These are phyloP conservation scores for Torulaspora delbrueckii DNA, from an alignment of 805 yeast genomes.

Conservation along the genomic window DNA sequence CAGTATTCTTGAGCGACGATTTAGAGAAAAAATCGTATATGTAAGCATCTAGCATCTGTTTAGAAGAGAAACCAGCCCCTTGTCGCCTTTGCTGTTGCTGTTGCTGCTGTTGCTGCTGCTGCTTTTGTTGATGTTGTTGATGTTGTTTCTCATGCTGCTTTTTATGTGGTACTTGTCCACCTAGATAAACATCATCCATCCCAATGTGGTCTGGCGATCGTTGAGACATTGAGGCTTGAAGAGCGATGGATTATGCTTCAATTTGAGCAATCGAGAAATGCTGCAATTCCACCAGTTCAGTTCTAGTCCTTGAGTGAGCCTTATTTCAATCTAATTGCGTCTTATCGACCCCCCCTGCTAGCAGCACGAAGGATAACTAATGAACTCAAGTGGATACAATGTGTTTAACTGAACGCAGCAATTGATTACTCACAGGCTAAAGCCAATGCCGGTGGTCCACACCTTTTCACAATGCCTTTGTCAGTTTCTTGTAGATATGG, in stretches of 20 bases:
- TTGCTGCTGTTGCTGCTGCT: background rate
- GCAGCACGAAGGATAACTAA: background rate
- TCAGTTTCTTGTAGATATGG: background rate
- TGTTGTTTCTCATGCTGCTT: background rate
- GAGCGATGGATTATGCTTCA: background rate
- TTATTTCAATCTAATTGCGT: background rate
- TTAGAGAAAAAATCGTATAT: constrained; percentile 81
- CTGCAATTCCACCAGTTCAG: background rate
- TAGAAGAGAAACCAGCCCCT: constrained; percentile 19
- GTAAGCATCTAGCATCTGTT: constrained; percentile 70
- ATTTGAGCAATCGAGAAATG: background rate
- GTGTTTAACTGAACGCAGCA: background rate
- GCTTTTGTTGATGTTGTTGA: background rate
- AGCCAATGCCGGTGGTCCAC: background rate
- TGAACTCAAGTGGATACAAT: background rate
- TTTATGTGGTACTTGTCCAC: background rate
- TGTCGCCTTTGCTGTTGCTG: background rate
- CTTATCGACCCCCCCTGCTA: background rate
- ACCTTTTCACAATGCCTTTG: background rate
- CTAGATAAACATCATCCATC: background rate
- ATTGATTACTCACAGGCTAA: background rate
- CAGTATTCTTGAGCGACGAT: constrained; percentile 66
- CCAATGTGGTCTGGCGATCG: background rate
- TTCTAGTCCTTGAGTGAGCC: background rate
- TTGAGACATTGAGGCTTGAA: background rate